Conservation (phyloP, 2,329 filamentous ascomycete species). For the Mollisia scopiformis region DNA sequence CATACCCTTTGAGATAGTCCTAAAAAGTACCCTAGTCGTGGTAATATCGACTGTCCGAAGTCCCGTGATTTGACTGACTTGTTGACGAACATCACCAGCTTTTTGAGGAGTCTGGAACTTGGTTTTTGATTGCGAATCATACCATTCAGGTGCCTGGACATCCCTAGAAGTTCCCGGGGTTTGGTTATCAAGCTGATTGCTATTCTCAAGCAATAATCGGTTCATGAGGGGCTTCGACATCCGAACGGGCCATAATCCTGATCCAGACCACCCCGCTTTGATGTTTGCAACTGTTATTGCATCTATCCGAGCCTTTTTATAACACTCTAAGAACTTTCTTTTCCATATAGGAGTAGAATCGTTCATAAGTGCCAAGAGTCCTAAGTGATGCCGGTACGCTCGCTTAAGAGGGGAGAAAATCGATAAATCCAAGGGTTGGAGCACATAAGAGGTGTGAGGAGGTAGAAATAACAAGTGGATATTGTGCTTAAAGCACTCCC, state of each 20-base stretch:
- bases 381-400: too few relatives aligned
- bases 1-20: not conserved
- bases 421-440: not conserved
- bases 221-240: not conserved
- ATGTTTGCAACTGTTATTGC: too few relatives aligned
- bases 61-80: too few relatives aligned
- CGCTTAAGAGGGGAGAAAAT: not conserved
- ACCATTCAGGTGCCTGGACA: too few relatives aligned
- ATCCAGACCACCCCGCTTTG: not conserved
- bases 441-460: not conserved
- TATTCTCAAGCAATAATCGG: slow-evolving; percentile 4
- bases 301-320: not conserved
- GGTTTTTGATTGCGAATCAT: too few relatives aligned
- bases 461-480: slow-evolving; percentile 7
- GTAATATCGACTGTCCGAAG: too few relatives aligned
- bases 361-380: too few relatives aligned
- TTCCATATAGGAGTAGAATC: slow-evolving; percentile 5
- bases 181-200: not conserved
- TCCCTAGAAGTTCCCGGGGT: not conserved
- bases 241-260: too few relatives aligned
- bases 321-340: slow-evolving; percentile 5
- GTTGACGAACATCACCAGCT: too few relatives aligned
- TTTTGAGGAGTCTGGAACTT: too few relatives aligned
- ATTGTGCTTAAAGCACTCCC: slow-evolving; percentile 1
- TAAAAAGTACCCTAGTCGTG: too few relatives aligned